These are phyloP conservation scores for Cardamine chenopodiifolia DNA, from an alignment of 345 rosid genomes.

Conservation along the genomic window DNA sequence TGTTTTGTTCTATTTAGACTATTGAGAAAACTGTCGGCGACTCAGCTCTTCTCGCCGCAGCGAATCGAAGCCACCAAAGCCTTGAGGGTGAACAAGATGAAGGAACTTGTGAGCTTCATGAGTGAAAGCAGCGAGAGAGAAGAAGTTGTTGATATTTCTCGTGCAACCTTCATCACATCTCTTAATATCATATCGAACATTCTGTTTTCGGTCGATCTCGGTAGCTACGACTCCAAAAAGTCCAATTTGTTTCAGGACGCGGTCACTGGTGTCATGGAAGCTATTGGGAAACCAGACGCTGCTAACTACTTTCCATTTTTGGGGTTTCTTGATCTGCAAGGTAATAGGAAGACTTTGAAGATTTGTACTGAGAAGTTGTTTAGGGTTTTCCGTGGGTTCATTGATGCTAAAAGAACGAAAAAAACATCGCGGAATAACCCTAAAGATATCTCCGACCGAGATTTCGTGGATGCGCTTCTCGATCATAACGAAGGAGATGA, in stretches of 20 bases:
- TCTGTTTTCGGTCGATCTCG: conserved; percentile 52
- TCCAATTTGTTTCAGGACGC: conserved; percentile 40
- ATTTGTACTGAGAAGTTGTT: conserved; percentile 19
- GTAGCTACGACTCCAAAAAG: conserved; percentile 27
- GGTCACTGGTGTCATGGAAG: conserved; percentile 42
- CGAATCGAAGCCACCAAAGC: conserved; percentile 34
- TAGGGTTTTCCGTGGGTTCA: conserved; percentile 37
- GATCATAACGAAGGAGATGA: conserved; percentile 30
- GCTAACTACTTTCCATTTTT: conserved; percentile 53
- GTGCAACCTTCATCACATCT: conserved; percentile 44
- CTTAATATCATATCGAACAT: conserved; percentile 50
- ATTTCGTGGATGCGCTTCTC: conserved; percentile 45
- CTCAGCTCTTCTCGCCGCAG: conserved; percentile 28
- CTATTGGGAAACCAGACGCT: conserved; percentile 46
- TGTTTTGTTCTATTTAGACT: conserved; percentile 7
- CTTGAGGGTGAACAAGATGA: conserved; percentile 30
- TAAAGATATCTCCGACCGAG: conserved; percentile 23
- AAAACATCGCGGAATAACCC: neutral
- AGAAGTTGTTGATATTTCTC: conserved; percentile 47
- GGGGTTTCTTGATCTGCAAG: conserved; percentile 52
- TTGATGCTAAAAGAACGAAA: conserved; percentile 27
- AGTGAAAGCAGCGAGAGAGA: conserved; percentile 32
- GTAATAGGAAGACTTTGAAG: conserved; percentile 23
- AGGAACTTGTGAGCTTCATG: conserved; percentile 38
- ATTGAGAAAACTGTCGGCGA: conserved; percentile 25